Conservation (phyloP, 495 filamentous ascomycete species). For the Cercophora samala region DNA sequence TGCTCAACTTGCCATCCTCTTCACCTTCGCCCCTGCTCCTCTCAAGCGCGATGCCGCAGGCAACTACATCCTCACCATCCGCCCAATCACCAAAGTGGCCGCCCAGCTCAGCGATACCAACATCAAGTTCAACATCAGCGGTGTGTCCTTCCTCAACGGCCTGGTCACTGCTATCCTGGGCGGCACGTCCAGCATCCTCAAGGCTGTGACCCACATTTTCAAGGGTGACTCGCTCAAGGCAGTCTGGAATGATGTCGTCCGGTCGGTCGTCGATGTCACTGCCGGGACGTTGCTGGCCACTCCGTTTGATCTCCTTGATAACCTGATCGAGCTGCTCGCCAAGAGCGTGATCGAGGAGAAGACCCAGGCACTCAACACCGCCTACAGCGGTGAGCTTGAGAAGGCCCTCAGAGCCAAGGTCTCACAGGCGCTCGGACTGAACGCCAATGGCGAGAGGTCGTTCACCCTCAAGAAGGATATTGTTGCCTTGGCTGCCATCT, state of each 20-base stretch:
- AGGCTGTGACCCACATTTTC: conserved; percentile 18
- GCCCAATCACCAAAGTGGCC: conserved; percentile 19
- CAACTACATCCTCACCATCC: conserved; percentile 23
- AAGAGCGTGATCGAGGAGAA: conserved; percentile 18
- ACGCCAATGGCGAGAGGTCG: conserved; percentile 19
- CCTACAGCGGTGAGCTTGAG: conserved; percentile 21
- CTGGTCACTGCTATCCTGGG: conserved; percentile 19
- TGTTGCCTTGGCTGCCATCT: conserved; percentile 11
- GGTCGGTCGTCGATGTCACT: conserved; percentile 15
- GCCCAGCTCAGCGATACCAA: conserved; percentile 15
- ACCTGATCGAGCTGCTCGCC: conserved; percentile 19
- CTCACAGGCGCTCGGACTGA: conserved; percentile 11
- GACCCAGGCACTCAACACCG: conserved; percentile 1
- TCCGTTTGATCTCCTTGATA: conserved; percentile 19
- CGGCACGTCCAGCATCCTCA: conserved; percentile 17
- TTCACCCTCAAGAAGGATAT: conserved; percentile 20
- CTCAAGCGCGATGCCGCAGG: conserved; percentile 12
- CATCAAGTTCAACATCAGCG: conserved; percentile 18
- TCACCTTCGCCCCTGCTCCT: conserved; percentile 17
- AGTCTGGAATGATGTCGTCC: conserved; percentile 18
- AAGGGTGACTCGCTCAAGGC: conserved; percentile 18
- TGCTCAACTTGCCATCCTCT: conserved; percentile 18
- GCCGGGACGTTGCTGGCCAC: conserved; percentile 13
- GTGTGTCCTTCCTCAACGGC: conserved; percentile 17
- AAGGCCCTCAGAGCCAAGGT: conserved; percentile 13